These are phyloP conservation scores for Glonium stellatum DNA, from an alignment of 495 filamentous ascomycete genomes.

Conservation along the genomic window DNA sequence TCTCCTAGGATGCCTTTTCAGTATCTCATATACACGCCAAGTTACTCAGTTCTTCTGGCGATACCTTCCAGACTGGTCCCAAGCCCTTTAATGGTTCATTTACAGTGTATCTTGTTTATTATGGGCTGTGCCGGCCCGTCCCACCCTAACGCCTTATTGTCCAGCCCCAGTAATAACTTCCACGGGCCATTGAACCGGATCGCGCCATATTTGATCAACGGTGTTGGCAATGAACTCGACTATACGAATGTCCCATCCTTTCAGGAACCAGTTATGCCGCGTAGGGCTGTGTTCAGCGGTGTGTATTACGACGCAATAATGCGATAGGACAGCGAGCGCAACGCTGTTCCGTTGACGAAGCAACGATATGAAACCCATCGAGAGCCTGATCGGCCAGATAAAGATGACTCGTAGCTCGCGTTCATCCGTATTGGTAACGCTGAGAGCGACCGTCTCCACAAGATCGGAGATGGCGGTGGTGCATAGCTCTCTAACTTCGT, in stretches of 20 bases:
- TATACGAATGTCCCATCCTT: slow-evolving; percentile 17
- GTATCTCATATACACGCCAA: no score
- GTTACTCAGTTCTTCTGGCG: no score
- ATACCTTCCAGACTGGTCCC: no score
- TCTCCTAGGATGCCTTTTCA: no score
- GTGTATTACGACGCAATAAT: slow-evolving; percentile 13
- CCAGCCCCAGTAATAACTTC: slow-evolving; percentile 2
- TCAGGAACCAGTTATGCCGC: slow-evolving; percentile 16
- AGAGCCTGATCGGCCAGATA: slow-evolving; percentile 14
- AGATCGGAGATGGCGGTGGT: not conserved
- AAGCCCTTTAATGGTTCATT: no score
- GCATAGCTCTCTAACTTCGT: not conserved
- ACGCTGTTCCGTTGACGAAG: slow-evolving; percentile 12
- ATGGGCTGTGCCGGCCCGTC: no score
- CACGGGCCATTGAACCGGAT: slow-evolving; percentile 14
- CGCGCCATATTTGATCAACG: slow-evolving; percentile 17
- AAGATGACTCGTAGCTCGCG: slow-evolving; percentile 15
- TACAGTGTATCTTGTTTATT: no score
- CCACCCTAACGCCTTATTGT: no score
- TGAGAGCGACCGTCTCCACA: not conserved
- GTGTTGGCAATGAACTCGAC: slow-evolving; percentile 2
- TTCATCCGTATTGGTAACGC: not conserved
- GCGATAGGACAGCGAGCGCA: slow-evolving; percentile 13
- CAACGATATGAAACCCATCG: slow-evolving; percentile 5
- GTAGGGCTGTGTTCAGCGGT: not conserved